A percentile compares a stretch with the other conserved stretches of the same genome.
Conservation (phyloP, 768 basidiomycete species). For the Podaxis sp. region DNA sequence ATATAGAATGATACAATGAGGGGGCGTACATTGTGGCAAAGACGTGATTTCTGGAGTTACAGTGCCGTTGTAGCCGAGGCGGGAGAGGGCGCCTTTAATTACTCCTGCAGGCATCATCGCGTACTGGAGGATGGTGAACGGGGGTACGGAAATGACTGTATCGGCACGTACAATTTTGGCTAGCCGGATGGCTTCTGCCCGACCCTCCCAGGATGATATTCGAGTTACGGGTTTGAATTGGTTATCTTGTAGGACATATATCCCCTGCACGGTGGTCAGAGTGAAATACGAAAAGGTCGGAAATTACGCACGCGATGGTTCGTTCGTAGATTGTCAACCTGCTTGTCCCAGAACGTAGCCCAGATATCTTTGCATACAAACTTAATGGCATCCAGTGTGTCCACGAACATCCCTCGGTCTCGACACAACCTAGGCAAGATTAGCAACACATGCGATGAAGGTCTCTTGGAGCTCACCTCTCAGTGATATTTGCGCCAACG, state of each 20-base stretch:
- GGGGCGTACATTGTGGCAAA: slow-evolving; percentile 76
- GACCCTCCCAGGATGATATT: slow-evolving; percentile 79
- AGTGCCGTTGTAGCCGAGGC: slow-evolving; percentile 74
- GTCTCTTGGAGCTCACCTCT: slow-evolving; percentile 56
- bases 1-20: background rate
- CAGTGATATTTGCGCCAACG: slow-evolving; percentile 83
- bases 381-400: slow-evolving; percentile 89
- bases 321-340: slow-evolving; percentile 92
- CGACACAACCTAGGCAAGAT: slow-evolving; percentile 61
- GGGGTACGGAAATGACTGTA: background rate
- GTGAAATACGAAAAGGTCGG: background rate
- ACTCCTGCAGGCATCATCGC: slow-evolving; percentile 81
- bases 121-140: slow-evolving; percentile 49
- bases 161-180: slow-evolving; percentile 62
- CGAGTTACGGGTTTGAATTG: slow-evolving; percentile 82
- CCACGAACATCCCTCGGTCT: slow-evolving; percentile 70
- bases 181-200: slow-evolving; percentile 67
- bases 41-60: slow-evolving; percentile 79
- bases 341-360: slow-evolving; percentile 89
- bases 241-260: slow-evolving; percentile 93
- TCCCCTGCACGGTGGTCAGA: slow-evolving; percentile 52
- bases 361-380: slow-evolving; percentile 98
- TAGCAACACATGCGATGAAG: background rate
- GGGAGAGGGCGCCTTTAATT: slow-evolving; percentile 76
- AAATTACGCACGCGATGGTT: slow-evolving; percentile 78